Percentiles rank a stretch among this genome's conserved stretches.
Evolutionary conservation across 2,329 filamentous ascomycete species (phyloP).

Genomic region (Xylariaceae sp.): DNA sequence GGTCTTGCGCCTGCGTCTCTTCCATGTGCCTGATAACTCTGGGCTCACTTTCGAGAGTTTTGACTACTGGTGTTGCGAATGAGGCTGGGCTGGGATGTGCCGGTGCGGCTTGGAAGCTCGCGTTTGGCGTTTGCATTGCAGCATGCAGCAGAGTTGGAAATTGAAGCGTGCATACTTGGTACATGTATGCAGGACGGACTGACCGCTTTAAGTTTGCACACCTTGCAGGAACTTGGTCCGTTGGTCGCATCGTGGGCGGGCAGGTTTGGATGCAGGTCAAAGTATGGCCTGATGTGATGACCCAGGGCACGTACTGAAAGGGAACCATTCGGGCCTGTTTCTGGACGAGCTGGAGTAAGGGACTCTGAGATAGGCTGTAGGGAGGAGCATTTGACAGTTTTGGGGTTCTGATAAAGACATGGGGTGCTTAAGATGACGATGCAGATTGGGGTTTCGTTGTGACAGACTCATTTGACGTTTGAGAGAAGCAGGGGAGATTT

Average conservation of each 20-base stretch:
- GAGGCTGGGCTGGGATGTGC: not conserved
- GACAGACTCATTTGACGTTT: too few species aligned
- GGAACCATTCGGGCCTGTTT: too few species aligned
- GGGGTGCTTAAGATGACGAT: too few species aligned
- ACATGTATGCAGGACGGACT: constrained; percentile 8
- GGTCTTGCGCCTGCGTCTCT: too few species aligned
- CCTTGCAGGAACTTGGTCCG: not conserved
- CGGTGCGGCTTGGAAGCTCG: not conserved
- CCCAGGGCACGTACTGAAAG: not conserved
- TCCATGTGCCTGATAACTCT: too few species aligned
- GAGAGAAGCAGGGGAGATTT: too few species aligned
- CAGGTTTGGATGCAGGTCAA: constrained; percentile 1
- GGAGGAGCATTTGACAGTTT: too few species aligned
- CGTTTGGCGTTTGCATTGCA: not conserved
- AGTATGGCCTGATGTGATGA: not conserved
- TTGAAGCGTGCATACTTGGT: constrained; percentile 2
- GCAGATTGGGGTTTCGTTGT: too few species aligned
- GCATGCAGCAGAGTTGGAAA: constrained; percentile 5
- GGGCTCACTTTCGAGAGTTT: too few species aligned
- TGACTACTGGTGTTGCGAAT: not conserved
- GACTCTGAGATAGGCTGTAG: too few species aligned
- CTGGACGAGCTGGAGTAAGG: too few species aligned
- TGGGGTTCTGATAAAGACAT: too few species aligned
- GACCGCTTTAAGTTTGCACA: constrained; percentile 8
- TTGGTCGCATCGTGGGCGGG: constrained; percentile 6